Percentiles rank a stretch among this genome's conserved stretches.
phyloP scores from a whole-genome alignment of 202 grass and related monocot species.

The Musa balbisiana region DNA sequence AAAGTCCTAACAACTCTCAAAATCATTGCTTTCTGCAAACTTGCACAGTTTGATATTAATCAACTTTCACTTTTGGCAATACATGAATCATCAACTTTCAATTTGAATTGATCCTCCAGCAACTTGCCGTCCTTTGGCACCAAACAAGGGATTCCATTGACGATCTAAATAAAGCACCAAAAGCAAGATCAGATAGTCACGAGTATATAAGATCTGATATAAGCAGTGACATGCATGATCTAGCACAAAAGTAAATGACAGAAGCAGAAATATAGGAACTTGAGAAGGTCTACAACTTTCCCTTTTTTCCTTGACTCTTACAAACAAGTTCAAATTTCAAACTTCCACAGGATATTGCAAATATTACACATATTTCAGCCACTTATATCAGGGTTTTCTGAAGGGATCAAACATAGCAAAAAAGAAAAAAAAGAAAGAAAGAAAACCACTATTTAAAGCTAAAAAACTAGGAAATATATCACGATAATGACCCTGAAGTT shows the following conservation, averaged over 20 bases:
- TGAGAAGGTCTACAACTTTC: background rate
- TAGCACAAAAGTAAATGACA: background rate
- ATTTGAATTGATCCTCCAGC: conserved; percentile 34
- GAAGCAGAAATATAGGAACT: background rate
- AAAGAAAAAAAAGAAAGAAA: background rate
- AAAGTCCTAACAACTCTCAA: background rate
- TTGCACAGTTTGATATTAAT: background rate
- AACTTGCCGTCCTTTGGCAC: conserved; percentile 70
- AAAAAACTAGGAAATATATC: background rate
- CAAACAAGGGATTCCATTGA: conserved; percentile 62
- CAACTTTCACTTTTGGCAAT: conserved; percentile 12
- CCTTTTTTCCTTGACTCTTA: background rate
- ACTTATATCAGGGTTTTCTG: background rate
- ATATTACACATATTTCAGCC: background rate
- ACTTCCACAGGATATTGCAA: background rate
- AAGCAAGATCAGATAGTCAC: background rate
- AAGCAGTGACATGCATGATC: background rate
- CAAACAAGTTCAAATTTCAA: background rate
- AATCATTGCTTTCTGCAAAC: background rate
- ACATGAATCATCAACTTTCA: conserved; percentile 28
- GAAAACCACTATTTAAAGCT: background rate
- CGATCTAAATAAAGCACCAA: conserved; percentile 36
- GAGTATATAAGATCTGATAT: background rate
- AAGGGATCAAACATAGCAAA: background rate
- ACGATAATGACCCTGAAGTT: background rate